Evolutionary conservation across 2,329 filamentous ascomycete genomes (phyloP).

Genomic region (Pseudocercospora cruenta): DNA sequence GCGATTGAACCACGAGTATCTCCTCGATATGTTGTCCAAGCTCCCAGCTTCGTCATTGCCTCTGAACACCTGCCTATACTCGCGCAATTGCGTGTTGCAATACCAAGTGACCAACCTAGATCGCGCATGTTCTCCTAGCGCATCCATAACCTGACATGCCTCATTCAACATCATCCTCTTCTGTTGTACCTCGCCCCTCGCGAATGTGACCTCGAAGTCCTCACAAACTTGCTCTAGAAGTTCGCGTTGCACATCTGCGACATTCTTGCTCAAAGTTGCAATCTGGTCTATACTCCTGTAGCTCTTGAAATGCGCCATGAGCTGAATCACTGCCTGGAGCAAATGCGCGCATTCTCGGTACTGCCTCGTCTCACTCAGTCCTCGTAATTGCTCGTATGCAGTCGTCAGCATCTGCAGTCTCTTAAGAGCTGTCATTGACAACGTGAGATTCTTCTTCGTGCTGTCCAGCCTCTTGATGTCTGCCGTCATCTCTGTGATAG

Average conservation of each 20-base stretch:
- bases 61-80: constrained; percentile 93
- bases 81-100: constrained; percentile 92
- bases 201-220: constrained; percentile 94
- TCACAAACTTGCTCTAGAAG: constrained; percentile 97
- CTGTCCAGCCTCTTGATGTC: constrained; percentile 97
- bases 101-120: constrained; percentile 91
- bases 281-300: constrained; percentile 98
- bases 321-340: constrained; percentile 90
- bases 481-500: constrained; percentile 97
- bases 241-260: constrained; percentile 89
- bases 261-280: constrained; percentile 86
- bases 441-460: constrained; percentile 92
- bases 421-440: constrained; percentile 98
- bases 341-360: constrained; percentile 94
- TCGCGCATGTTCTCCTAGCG: constrained; percentile 83
- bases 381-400: constrained; percentile 93
- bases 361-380: constrained; percentile 80
- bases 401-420: constrained; percentile 97
- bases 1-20: constrained; percentile 95
- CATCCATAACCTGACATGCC: constrained; percentile 92
- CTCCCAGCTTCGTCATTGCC: constrained; percentile 96
- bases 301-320: constrained; percentile 98
- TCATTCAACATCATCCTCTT: constrained; percentile 75
- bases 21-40: constrained; percentile 90
- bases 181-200: constrained; percentile 77